These are phyloP conservation scores for Stagonosporopsis rhizophila DNA, from an alignment of 2,329 filamentous ascomycete genomes.

Conservation along the genomic window DNA sequence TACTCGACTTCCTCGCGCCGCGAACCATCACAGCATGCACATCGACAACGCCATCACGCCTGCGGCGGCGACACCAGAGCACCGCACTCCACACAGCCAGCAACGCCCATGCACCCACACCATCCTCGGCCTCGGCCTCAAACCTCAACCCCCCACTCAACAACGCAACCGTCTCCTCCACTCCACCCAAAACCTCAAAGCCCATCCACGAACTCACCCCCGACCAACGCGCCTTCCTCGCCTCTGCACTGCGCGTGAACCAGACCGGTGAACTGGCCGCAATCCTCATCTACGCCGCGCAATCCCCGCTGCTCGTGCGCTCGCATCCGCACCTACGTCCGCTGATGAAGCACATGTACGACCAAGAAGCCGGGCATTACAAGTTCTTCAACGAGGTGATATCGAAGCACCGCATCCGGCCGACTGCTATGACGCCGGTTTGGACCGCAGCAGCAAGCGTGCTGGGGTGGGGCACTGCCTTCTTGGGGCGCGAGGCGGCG, in stretches of 20 bases:
- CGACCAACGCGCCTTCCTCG: conserved; percentile 48
- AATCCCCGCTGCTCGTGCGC: conserved; percentile 80
- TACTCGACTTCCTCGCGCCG: conserved; percentile 42
- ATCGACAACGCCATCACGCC: neutral
- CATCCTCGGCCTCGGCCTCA: neutral
- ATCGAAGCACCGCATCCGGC: conserved; percentile 85
- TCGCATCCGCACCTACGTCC: conserved; percentile 87
- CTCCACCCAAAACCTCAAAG: conserved; percentile 9
- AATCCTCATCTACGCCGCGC: conserved; percentile 89
- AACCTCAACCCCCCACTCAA: conserved; percentile 5
- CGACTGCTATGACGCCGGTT: conserved; percentile 88
- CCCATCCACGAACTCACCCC: conserved; percentile 38
- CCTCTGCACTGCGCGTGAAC: conserved; percentile 78
- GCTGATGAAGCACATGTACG: conserved; percentile 97
- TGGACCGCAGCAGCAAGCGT: conserved; percentile 83
- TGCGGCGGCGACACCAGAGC: conserved; percentile 18
- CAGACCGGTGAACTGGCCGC: conserved; percentile 98
- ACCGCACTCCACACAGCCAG: neutral
- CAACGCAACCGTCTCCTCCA: conserved; percentile 13
- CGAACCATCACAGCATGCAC: conserved; percentile 21
- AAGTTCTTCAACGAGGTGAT: conserved; percentile 83
- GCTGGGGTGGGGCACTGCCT: conserved; percentile 86
- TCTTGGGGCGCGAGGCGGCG: conserved; percentile 89
- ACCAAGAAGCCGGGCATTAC: conserved; percentile 91
- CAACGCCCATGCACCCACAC: conserved; percentile 4